Evolutionary conservation across 83 land plant genomes (phyloP).

Genomic region (Diphasiastrum complanatum): DNA sequence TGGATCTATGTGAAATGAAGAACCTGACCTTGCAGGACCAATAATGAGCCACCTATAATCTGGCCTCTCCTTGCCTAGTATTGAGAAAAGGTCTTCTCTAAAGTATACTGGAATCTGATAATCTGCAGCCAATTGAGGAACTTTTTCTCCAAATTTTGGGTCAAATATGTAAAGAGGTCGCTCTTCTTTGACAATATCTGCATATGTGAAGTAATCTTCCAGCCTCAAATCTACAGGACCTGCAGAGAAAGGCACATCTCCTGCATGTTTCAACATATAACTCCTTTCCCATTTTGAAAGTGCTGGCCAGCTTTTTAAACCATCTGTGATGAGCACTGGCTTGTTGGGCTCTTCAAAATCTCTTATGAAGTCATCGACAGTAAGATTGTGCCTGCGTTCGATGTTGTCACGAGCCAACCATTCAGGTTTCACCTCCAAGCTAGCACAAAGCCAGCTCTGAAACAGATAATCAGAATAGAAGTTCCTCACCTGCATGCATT

Average conservation of each 20-base stretch:
- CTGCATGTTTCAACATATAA: slow-evolving; percentile 44
- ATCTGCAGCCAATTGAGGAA: slow-evolving; percentile 50
- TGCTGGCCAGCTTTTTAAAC: slow-evolving; percentile 62
- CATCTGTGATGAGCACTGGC: slow-evolving; percentile 76
- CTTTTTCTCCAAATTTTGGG: slow-evolving; percentile 76
- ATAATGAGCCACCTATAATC: slow-evolving; percentile 85
- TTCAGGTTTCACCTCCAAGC: slow-evolving; percentile 67
- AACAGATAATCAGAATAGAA: slow-evolving; percentile 93
- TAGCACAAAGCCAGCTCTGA: slow-evolving; percentile 99
- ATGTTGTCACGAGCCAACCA: slow-evolving; percentile 83
- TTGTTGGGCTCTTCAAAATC: slow-evolving; percentile 76
- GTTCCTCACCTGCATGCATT: slow-evolving; percentile 39
- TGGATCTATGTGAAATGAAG: slow-evolving; percentile 92
- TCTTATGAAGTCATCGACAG: slow-evolving; percentile 67
- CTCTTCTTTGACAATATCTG: slow-evolving; percentile 73
- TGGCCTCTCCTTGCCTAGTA: slow-evolving; percentile 78
- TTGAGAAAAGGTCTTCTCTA: slow-evolving; percentile 70
- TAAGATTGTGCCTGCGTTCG: slow-evolving; percentile 42
- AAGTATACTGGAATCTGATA: slow-evolving; percentile 79
- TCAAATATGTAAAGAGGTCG: slow-evolving; percentile 89
- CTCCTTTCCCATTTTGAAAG: slow-evolving; percentile 56
- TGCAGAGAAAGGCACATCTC: slow-evolving; percentile 58
- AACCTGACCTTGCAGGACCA: slow-evolving; percentile 93
- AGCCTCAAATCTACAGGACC: slow-evolving; percentile 83
- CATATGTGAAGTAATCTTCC: slow-evolving; percentile 59